Evolutionary conservation across 768 basidiomycete species (phyloP).

Genomic region (Glaciozyma antarctica): DNA sequence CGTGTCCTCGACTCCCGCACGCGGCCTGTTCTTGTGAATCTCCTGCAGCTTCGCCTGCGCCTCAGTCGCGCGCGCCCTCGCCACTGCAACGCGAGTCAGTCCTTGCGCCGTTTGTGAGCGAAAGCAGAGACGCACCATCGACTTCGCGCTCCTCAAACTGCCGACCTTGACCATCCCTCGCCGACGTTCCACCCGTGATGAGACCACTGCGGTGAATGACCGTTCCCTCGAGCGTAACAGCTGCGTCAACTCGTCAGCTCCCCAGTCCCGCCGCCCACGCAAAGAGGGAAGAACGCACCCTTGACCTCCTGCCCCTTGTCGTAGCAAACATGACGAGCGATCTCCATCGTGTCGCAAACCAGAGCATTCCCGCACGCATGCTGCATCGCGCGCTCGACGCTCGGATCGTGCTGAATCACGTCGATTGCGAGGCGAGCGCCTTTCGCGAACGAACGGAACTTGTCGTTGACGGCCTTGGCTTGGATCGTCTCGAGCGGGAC

Average conservation of each 20-base stretch:
- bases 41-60: conserved; percentile 69
- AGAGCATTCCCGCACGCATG: conserved; percentile 91
- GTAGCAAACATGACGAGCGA: conserved; percentile 81
- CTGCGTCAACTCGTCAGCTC: conserved; percentile 38
- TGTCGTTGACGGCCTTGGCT: conserved; percentile 85
- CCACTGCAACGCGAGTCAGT: conserved; percentile 37
- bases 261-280: neutral
- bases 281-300: conserved; percentile 49
- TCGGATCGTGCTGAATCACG: conserved; percentile 69
- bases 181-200: conserved; percentile 78
- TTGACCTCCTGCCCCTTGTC: conserved; percentile 95
- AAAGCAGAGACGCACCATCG: conserved; percentile 50
- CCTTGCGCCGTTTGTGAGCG: neutral
- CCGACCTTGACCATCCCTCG: conserved; percentile 7
- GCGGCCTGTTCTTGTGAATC: conserved; percentile 70
- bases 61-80: conserved; percentile 57
- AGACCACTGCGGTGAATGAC: conserved; percentile 94
- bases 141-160: conserved; percentile 91
- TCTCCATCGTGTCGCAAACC: conserved; percentile 90
- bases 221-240: conserved; percentile 92
- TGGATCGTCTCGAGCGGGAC: conserved; percentile 97
- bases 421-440: conserved; percentile 78
- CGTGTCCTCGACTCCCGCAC: conserved; percentile 67
- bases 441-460: conserved; percentile 82
- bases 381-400: conserved; percentile 86